Evolutionary conservation across 148 eudicot species (phyloP).

Genomic region (Rhododendron ovatum): DNA sequence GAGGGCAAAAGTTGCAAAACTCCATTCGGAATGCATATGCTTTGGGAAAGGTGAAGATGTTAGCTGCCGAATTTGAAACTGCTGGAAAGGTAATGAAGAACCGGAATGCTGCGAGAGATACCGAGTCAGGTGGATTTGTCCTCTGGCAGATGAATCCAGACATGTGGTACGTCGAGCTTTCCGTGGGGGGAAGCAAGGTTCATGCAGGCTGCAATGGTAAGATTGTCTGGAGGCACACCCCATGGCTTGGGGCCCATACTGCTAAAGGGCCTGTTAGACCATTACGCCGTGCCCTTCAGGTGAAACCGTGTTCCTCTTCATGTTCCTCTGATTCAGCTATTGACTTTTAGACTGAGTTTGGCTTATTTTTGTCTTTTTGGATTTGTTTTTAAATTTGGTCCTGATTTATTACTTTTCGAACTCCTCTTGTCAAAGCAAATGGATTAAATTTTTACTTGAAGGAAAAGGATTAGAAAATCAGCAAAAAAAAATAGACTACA

Average conservation of each 20-base stretch:
- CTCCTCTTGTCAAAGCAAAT: neutral
- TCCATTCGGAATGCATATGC: constrained; percentile 46
- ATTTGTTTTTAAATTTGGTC: neutral
- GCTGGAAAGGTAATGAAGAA: constrained; percentile 33
- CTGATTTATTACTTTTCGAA: neutral
- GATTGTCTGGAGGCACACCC: constrained; percentile 61
- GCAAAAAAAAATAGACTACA: neutral
- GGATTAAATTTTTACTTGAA: neutral
- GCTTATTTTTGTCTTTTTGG: neutral
- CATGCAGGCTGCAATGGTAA: constrained; percentile 61
- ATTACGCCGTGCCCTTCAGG: constrained; percentile 58
- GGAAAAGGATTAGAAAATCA: neutral
- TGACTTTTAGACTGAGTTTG: neutral
- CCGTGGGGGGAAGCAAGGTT: constrained; percentile 52
- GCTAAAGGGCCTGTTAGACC: constrained; percentile 58
- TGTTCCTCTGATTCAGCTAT: neutral
- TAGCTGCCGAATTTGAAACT: constrained; percentile 47
- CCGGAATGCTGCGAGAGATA: constrained; percentile 30
- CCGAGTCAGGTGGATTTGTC: constrained; percentile 53
- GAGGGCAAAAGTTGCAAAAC: constrained; percentile 42
- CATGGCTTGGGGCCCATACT: constrained; percentile 56
- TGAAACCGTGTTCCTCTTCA: neutral
- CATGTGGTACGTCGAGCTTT: constrained; percentile 63
- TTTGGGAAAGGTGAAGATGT: constrained; percentile 52
- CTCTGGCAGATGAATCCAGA: constrained; percentile 62